Conservation (phyloP, 768 basidiomycete genomes). For the Suillus luteus region DNA sequence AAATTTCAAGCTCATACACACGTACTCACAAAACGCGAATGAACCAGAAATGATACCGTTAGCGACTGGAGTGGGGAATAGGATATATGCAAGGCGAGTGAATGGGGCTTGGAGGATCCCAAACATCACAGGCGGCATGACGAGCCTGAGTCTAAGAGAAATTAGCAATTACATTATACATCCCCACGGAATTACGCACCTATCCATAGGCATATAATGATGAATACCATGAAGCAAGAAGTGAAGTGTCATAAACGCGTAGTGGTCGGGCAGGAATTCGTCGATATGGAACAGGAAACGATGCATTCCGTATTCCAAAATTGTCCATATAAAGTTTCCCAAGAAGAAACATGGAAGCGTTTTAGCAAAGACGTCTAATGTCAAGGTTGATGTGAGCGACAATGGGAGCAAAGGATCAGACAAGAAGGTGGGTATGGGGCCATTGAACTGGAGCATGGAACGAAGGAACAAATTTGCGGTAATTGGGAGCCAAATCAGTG, state of each 20-base stretch:
- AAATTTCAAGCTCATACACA: conserved; percentile 2
- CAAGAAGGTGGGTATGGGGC: conserved; percentile 65
- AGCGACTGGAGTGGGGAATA: conserved; percentile 85
- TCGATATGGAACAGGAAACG: conserved; percentile 98
- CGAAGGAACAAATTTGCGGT: conserved; percentile 75
- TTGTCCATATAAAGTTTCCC: conserved; percentile 92
- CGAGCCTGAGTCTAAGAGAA: conserved; percentile 71
- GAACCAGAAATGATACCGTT: conserved; percentile 90
- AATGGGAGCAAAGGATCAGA: conserved; percentile 58
- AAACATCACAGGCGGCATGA: conserved; percentile 95
- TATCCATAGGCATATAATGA: conserved; percentile 97
- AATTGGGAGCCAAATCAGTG: conserved; percentile 90
- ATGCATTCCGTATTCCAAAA: conserved; percentile 91
- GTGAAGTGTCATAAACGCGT: conserved; percentile 79
- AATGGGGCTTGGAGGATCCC: conserved; percentile 76
- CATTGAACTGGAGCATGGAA: conserved; percentile 80
- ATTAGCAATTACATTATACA: background rate
- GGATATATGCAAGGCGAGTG: conserved; percentile 74
- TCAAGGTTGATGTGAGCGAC: conserved; percentile 46
- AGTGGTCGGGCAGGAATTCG: conserved; percentile 78
- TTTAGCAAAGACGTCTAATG: conserved; percentile 53
- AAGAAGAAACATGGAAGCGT: conserved; percentile 70
- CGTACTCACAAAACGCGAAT: conserved; percentile 66
- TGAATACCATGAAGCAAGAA: conserved; percentile 95
- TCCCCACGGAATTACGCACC: conserved; percentile 44